Conservation (phyloP, 2,329 filamentous ascomycete species). For the Claviceps spartinae region DNA sequence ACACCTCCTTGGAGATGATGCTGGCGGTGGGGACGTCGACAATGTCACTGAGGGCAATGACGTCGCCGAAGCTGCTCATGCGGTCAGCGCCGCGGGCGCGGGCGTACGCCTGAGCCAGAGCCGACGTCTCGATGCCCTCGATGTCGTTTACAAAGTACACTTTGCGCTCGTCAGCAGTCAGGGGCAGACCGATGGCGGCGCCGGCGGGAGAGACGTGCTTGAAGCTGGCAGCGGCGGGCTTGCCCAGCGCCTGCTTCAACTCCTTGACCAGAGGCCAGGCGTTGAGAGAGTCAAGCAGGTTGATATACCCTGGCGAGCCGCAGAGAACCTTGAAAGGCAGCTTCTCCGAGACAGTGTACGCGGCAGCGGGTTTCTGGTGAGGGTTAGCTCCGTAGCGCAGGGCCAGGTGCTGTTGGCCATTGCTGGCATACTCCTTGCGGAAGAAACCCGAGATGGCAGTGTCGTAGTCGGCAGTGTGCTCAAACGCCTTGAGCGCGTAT, state of each 20-base stretch:
- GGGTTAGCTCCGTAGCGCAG: slow-evolving; percentile 95
- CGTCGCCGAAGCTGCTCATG: slow-evolving; percentile 96
- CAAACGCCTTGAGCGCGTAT: slow-evolving; percentile 94
- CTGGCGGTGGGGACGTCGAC: slow-evolving; percentile 89
- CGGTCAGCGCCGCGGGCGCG: slow-evolving; percentile 90
- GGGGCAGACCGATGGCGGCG: slow-evolving; percentile 80
- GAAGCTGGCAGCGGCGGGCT: slow-evolving; percentile 90
- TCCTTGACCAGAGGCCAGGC: slow-evolving; percentile 96
- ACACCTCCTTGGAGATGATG: slow-evolving; percentile 96
- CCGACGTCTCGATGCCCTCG: slow-evolving; percentile 70
- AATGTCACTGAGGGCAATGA: slow-evolving; percentile 83
- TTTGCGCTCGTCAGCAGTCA: slow-evolving; percentile 80
- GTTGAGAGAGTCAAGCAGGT: slow-evolving; percentile 90
- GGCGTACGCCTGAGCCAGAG: slow-evolving; percentile 86
- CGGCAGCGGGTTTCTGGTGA: slow-evolving; percentile 91
- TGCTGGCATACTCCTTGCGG: slow-evolving; percentile 86
- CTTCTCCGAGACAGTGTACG: slow-evolving; percentile 57
- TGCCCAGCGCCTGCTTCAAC: slow-evolving; percentile 74
- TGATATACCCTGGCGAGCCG: slow-evolving; percentile 91
- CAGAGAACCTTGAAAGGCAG: slow-evolving; percentile 91
- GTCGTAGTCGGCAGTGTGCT: slow-evolving; percentile 96
- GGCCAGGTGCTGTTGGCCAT: slow-evolving; percentile 68
- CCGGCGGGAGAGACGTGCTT: slow-evolving; percentile 98
- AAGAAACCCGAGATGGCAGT: slow-evolving; percentile 92
- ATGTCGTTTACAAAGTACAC: slow-evolving; percentile 99